These are phyloP conservation scores for Rhynchospora tenuis DNA, from an alignment of 176 grass and related monocot genomes.

Conservation along the genomic window DNA sequence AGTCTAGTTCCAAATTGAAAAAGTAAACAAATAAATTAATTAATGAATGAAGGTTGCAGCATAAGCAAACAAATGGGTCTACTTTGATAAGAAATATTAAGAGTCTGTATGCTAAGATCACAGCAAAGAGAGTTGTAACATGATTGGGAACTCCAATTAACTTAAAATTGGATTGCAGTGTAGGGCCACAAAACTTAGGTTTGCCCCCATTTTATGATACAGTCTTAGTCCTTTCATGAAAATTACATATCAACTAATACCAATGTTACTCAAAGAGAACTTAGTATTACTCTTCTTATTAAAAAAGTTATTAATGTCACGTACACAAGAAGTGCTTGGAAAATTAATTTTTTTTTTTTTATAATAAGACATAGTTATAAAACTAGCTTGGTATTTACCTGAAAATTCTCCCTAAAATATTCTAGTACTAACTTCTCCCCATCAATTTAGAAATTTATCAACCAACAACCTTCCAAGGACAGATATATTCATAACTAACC, in stretches of 20 bases:
- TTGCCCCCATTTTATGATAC: not conserved
- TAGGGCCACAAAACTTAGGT: conserved; percentile 14
- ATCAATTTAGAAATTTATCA: not conserved
- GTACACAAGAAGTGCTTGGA: not conserved
- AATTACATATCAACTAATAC: not conserved
- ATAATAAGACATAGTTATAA: not conserved
- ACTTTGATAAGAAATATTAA: conserved; percentile 32
- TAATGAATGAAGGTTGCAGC: conserved; percentile 16
- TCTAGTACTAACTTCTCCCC: not conserved
- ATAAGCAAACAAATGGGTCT: conserved; percentile 50
- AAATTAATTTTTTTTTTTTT: not conserved
- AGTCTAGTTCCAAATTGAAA: conserved; percentile 17
- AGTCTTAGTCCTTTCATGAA: not conserved
- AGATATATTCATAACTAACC: not conserved
- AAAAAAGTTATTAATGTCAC: not conserved
- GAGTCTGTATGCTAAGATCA: conserved; percentile 34
- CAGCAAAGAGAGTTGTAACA: conserved; percentile 24
- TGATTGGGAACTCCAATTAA: conserved; percentile 25
- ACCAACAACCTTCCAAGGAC: not conserved
- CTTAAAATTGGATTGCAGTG: not conserved
- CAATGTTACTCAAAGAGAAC: not conserved
- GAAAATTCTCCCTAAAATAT: not conserved
- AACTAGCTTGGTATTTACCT: not conserved
- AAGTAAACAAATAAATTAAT: conserved; percentile 26
- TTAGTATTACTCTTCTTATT: not conserved